Base-by-base conservation (phyloP, 2,329 filamentous ascomycete genomes). In the Anisogramma anomala region DNA sequence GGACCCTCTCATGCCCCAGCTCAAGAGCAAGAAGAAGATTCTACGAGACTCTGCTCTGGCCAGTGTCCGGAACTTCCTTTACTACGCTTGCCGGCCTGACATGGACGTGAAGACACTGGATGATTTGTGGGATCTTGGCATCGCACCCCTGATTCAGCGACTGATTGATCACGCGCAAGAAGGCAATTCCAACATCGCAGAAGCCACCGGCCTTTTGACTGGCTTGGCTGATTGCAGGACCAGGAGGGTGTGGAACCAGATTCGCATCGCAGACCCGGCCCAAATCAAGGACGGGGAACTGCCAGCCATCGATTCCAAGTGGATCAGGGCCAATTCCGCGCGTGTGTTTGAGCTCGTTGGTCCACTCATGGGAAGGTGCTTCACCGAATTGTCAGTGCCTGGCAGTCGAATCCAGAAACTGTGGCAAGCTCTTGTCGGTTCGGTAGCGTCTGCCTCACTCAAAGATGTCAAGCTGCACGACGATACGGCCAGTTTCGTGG, bases 401-500 rank as follows among this genome's bases (percentile, higher is more conserved):
- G 71, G 71, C 14, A 83, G 74, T 48, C 51, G 60, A 8, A 55
- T 65, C 0, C 65, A 61, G 36, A 65, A 61, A 6, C 65, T 84
- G 27, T 84, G 80, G 80, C 58, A 64, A 20, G 66, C 71, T 1
- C 64, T 86, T 10, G 66, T 84, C 32, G 63, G 66, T 3, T 74
- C 79, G 1, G 65, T 87, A 19, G 72, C 77, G 2, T 71, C 73
- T 36, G 82, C 83, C 28, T 80, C 80, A 18, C 72, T 71, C 31
- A 94, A 94, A 60, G 91, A 98, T 59, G 82, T 98, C 51, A 94
- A 89, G 52, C 79, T 88, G 6, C 87, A 86, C 0, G 73, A 74
- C 10, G 89, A 96, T 47, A 84, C 87, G 1, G 83, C 84, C 54
- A 74, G 78, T 46, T 89, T 88, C 44, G 71, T 94, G 47, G 80